A percentile compares a stretch with the other conserved stretches of the same genome.
phyloP scores from a whole-genome alignment of 2,329 filamentous ascomycete genomes.

The Phialocephala subalpina region DNA sequence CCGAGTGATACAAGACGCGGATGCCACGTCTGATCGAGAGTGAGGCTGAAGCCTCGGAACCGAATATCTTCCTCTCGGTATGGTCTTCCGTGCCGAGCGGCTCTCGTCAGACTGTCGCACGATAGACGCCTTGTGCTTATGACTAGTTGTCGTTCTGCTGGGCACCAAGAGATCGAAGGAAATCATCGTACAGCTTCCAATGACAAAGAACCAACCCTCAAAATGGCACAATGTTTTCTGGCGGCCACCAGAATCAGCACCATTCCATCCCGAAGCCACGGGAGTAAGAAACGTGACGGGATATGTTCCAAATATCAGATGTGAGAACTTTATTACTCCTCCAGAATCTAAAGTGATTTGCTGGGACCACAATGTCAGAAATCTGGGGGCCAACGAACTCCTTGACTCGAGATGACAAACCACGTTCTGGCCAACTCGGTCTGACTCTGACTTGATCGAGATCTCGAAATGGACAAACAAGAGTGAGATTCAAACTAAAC shows the following conservation, averaged over 20 bases:
- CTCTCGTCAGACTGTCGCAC: slow-evolving; percentile 1
- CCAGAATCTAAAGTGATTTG: neutral
- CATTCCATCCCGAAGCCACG: neutral
- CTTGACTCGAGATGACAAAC: neutral
- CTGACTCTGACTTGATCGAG: neutral
- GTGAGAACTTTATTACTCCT: neutral
- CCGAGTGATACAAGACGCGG: neutral
- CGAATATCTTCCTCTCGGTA: neutral
- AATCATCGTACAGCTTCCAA: neutral
- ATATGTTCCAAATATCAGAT: neutral
- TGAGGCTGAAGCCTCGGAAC: neutral
- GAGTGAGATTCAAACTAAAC: neutral
- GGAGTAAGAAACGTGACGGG: neutral
- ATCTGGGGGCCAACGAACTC: neutral
- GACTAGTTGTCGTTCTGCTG: neutral
- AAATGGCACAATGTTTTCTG: neutral
- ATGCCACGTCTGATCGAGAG: neutral
- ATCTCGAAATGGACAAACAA: neutral
- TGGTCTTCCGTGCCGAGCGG: neutral
- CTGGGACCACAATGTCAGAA: neutral
- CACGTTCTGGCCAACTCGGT: neutral
- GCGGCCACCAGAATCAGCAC: neutral
- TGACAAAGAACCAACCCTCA: neutral
- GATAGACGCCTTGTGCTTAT: neutral
- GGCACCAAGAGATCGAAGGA: neutral